These are phyloP conservation scores for Coniochaeta prunicola DNA, from an alignment of 2,329 filamentous ascomycete species.

Conservation along the genomic window DNA sequence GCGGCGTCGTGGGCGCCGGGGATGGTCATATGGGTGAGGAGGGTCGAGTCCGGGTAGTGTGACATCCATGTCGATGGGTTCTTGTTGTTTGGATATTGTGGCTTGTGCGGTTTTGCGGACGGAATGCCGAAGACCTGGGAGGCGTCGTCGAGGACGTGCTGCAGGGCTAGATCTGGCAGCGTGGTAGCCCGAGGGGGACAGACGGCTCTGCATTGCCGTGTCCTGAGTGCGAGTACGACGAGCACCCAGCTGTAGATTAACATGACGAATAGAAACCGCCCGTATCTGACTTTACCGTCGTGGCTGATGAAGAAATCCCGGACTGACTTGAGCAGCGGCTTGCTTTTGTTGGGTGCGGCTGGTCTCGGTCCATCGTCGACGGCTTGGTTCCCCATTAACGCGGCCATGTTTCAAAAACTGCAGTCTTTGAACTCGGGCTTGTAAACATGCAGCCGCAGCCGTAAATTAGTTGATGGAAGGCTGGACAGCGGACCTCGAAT, in stretches of 20 bases:
- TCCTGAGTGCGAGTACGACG: neutral
- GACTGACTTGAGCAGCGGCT: neutral
- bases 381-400: neutral
- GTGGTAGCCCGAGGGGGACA: neutral
- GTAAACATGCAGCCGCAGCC: no score
- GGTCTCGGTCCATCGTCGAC: neutral
- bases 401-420: neutral
- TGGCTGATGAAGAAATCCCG: neutral
- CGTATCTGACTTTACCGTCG: neutral
- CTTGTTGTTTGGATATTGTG: conserved; percentile 2
- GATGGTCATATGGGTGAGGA: conserved; percentile 38
- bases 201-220: neutral
- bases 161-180: conserved; percentile 24
- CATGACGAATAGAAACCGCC: neutral
- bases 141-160: conserved; percentile 33
- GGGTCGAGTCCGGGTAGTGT: conserved; percentile 29
- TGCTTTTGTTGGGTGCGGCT: neutral
- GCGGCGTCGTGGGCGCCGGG: conserved; percentile 42
- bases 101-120: conserved; percentile 10
- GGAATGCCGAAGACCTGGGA: conserved; percentile 33
- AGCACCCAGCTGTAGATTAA: neutral
- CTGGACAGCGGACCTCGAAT: neutral
- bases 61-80: conserved; percentile 36
- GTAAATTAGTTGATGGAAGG: neutral
- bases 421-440: neutral